Percentiles rank a stretch among this genome's conserved stretches.
Conservation (phyloP, 2,329 filamentous ascomycete genomes). For the Colletotrichum lindemuthianum region DNA sequence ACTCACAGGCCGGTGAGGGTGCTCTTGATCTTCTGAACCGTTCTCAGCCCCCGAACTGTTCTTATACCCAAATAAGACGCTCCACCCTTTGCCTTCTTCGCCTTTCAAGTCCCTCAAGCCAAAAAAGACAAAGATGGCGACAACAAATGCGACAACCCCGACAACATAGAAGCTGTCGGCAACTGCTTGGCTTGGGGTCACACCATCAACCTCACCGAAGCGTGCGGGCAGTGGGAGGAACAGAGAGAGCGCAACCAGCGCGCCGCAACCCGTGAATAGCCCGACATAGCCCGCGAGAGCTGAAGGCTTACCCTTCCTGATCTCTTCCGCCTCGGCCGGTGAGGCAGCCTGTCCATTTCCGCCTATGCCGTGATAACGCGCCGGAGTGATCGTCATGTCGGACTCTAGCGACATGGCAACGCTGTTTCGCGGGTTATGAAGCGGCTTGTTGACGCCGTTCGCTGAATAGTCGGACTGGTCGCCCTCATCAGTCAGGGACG, state of each 20-base stretch:
- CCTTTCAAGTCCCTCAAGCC: constrained; percentile 76
- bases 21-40: constrained; percentile 37
- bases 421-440: constrained; percentile 62
- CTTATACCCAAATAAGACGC: constrained; percentile 60
- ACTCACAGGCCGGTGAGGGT: constrained; percentile 42
- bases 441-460: constrained; percentile 45
- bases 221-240: constrained; percentile 89
- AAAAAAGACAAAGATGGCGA: constrained; percentile 80
- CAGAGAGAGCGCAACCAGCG: constrained; percentile 80
- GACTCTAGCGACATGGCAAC: constrained; percentile 76
- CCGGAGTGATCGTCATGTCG: constrained; percentile 79
- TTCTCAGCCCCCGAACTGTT: constrained; percentile 11
- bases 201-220: constrained; percentile 77
- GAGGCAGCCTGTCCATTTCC: constrained; percentile 41
- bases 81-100: constrained; percentile 82
- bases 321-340: constrained; percentile 37
- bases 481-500: constrained; percentile 70
- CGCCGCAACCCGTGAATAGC: constrained; percentile 91
- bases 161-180: constrained; percentile 90
- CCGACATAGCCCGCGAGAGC: constrained; percentile 89
- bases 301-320: constrained; percentile 57
- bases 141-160: constrained; percentile 73
- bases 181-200: constrained; percentile 79
- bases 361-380: constrained; percentile 58
- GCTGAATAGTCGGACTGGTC: constrained; percentile 41